Conservation (phyloP, 2,329 filamentous ascomycete genomes). For the Arthrocladium fulminans region DNA sequence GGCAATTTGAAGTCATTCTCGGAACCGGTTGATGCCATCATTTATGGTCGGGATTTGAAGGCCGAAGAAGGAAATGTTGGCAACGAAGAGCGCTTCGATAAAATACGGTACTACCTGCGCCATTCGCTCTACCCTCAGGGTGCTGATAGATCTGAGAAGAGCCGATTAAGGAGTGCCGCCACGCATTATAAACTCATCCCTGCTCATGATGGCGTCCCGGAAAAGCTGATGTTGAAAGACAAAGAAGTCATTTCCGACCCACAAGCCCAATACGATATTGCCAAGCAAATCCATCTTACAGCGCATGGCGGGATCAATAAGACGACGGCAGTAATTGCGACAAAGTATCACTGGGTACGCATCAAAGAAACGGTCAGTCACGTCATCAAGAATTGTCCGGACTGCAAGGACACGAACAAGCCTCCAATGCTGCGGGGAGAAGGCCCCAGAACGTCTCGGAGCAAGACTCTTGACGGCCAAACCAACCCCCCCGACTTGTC, state of each 20-base stretch:
- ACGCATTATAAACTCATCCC: constrained; percentile 81
- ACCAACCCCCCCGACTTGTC: constrained; percentile 11
- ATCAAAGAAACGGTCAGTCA: constrained; percentile 96
- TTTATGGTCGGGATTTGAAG: constrained; percentile 58
- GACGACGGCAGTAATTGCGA: constrained; percentile 86
- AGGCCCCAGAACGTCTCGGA: constrained; percentile 20
- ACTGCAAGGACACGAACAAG: constrained; percentile 76
- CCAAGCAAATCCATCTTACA: constrained; percentile 62
- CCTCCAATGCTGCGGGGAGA: constrained; percentile 33
- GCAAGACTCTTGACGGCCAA: constrained; percentile 20
- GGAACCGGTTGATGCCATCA: constrained; percentile 64
- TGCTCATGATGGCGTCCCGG: constrained; percentile 41
- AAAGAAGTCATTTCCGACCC: constrained; percentile 95
- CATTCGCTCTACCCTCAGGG: constrained; percentile 87
- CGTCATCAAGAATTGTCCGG: constrained; percentile 81
- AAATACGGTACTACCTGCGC: constrained; percentile 95
- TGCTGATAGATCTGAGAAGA: constrained; percentile 91
- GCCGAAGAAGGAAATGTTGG: constrained; percentile 70
- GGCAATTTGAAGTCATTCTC: constrained; percentile 62
- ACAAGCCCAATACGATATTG: constrained; percentile 81
- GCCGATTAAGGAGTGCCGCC: constrained; percentile 80
- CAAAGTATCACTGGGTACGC: constrained; percentile 92
- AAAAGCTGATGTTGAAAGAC: constrained; percentile 90
- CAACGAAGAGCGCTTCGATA: constrained; percentile 94
- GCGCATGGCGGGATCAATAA: constrained; percentile 95